These are phyloP conservation scores for Kwoniella heveanensis DNA, from an alignment of 768 basidiomycete genomes.

Conservation along the genomic window DNA sequence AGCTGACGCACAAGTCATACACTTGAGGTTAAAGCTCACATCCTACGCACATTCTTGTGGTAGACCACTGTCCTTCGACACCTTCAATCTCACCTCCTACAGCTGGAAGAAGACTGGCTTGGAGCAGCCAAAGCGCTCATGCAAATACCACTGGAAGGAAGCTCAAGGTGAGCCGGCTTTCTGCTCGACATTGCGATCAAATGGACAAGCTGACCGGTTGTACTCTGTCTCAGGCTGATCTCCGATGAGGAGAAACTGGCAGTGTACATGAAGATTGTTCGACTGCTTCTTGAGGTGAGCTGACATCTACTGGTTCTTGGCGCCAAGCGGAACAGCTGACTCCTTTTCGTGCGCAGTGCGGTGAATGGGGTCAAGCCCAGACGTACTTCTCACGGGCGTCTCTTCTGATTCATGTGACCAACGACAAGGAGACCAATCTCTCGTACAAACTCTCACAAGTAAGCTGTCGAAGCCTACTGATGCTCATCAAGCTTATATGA, in stretches of 20 bases:
- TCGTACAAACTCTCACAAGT: conserved; percentile 53
- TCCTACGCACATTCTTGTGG: background rate
- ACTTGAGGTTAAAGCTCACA: background rate
- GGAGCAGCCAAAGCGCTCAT: conserved; percentile 89
- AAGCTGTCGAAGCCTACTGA: conserved; percentile 7
- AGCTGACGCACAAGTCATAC: conserved; percentile 32
- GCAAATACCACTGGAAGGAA: conserved; percentile 87
- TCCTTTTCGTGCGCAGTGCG: conserved; percentile 60
- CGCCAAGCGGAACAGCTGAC: conserved; percentile 15
- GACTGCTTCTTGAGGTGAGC: conserved; percentile 75
- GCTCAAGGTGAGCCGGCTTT: conserved; percentile 66
- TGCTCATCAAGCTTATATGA: conserved; percentile 6
- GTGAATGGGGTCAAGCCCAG: conserved; percentile 96
- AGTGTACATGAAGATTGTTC: conserved; percentile 90
- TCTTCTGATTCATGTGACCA: conserved; percentile 76
- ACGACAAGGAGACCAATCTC: conserved; percentile 69
- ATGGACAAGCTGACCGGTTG: conserved; percentile 12
- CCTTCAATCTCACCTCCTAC: conserved; percentile 86
- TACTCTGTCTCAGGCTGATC: conserved; percentile 59
- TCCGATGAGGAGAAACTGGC: conserved; percentile 83
- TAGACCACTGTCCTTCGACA: conserved; percentile 82
- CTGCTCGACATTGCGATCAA: background rate
- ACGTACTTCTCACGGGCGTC: conserved; percentile 96
- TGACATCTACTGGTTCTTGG: background rate
- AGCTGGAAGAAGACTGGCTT: conserved; percentile 88